Conservation (phyloP, 2,329 filamentous ascomycete genomes). For the Kalaharituber pfeilii region DNA sequence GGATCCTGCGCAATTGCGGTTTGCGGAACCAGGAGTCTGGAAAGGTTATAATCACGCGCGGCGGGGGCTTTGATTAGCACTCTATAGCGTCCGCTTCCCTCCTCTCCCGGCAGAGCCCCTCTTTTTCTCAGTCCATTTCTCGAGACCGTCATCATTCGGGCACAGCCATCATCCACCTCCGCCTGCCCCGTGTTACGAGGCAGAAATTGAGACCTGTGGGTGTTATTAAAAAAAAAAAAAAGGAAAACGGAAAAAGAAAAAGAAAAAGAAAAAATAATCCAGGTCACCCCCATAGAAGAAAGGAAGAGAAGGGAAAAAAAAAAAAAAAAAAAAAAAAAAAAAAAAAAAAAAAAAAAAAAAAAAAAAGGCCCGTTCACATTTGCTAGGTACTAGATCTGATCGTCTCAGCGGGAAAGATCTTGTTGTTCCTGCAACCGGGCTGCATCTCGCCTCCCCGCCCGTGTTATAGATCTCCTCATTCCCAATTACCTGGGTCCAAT, state of each 20-base stretch:
- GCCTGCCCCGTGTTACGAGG: not conserved
- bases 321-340: not conserved
- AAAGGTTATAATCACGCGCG: conserved; percentile 2
- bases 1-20: not conserved
- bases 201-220: not conserved
- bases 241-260: not conserved
- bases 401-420: conserved; percentile 1
- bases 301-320: not conserved
- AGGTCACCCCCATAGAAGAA: too few species aligned
- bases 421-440: not conserved
- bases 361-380: not conserved
- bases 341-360: conserved; percentile 2
- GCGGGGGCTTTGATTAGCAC: not conserved
- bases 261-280: not conserved
- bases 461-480: conserved; percentile 3
- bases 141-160: not conserved
- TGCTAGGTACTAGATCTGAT: not conserved
- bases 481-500: conserved; percentile 1
- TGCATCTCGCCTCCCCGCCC: not conserved
- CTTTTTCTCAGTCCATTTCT: conserved; percentile 6
- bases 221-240: not conserved
- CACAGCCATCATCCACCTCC: not conserved
- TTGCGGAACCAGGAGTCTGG: not conserved
- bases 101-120: not conserved
- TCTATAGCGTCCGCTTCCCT: not conserved